Evolutionary conservation across 2,329 filamentous ascomycete genomes (phyloP), one percentile per base, ranked within the genome.

Genomic region (Monosporascus sp.): DNA sequence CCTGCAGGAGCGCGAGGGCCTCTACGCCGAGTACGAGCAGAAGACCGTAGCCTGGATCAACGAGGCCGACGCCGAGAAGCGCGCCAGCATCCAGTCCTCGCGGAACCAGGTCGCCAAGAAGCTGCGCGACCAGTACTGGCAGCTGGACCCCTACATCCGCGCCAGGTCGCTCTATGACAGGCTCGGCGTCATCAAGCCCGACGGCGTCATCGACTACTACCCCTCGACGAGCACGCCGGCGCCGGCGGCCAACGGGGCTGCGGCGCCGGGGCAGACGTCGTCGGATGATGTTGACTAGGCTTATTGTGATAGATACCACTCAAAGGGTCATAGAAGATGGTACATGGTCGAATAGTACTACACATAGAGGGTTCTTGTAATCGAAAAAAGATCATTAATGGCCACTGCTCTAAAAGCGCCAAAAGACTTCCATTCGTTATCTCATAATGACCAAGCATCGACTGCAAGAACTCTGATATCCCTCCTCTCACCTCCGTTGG

Each of bases 81-180:
- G 72, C 44, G 73, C 72, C 24, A 68, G 74, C 7, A 67, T 82
- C 49, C 80, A 82, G 66, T 72, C 74, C 47, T 80, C 82, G 68
- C 77, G 90, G 52, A 75, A 82, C 38, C 71, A 74, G 3, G 64
- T 94, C 27, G 85, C 88, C 2, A 77, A 77, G 49, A 72, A 81
- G 57, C 66, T 97, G 61, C 79, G 79, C 56, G 77, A 80, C 47
- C 89, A 89, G 61, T 99, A 97, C 73, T 99, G 94, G 93, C 78
- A 80, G 39, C 70, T 97, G 50, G 94, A 99, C 72, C 90, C 90
- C 0, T 96, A 93, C 68, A 68, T 97, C 31, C 79, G 94, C 39
- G 90, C 92, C 14, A 80, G 87, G 63, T 88, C 85, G n/a, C 72
- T 90, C 55, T 97, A 96, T 63, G 94, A 99, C 69, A 82, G 94